These are phyloP conservation scores for Triticum urartu DNA, from an alignment of 176 grass and related monocot species.

Conservation along the genomic window DNA sequence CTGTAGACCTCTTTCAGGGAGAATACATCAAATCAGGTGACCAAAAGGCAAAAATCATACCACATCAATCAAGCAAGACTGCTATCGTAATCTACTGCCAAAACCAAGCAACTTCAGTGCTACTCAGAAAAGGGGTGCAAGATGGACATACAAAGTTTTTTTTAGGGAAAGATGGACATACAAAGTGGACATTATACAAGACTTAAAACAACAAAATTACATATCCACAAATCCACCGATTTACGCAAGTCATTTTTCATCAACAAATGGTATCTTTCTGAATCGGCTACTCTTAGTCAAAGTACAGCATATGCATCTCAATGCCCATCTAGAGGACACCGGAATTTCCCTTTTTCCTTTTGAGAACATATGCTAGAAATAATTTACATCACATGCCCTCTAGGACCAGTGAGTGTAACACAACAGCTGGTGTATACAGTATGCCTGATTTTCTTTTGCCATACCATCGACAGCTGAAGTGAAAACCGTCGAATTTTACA, in stretches of 20 bases:
- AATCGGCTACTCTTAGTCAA: background rate
- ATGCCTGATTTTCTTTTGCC: conserved; percentile 1
- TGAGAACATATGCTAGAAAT: background rate
- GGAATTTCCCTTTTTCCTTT: background rate
- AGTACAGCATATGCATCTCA: conserved; percentile 26
- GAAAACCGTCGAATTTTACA: background rate
- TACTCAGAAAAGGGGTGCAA: background rate
- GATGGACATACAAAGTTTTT: background rate
- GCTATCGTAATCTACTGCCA: background rate
- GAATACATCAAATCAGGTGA: background rate
- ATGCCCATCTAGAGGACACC: conserved; percentile 12
- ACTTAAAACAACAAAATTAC: background rate
- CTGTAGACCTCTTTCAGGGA: no score
- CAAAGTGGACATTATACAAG: background rate
- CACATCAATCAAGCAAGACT: background rate
- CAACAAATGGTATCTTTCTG: background rate
- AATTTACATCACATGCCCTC: conserved; percentile 33
- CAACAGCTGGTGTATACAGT: background rate
- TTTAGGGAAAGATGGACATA: background rate
- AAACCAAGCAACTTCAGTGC: background rate
- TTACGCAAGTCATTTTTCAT: background rate
- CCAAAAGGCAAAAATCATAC: background rate
- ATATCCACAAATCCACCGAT: background rate
- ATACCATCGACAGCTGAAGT: background rate
- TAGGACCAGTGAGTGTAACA: background rate